Conservation (phyloP, 2,329 filamentous ascomycete species). For the Neonectria hederae region DNA sequence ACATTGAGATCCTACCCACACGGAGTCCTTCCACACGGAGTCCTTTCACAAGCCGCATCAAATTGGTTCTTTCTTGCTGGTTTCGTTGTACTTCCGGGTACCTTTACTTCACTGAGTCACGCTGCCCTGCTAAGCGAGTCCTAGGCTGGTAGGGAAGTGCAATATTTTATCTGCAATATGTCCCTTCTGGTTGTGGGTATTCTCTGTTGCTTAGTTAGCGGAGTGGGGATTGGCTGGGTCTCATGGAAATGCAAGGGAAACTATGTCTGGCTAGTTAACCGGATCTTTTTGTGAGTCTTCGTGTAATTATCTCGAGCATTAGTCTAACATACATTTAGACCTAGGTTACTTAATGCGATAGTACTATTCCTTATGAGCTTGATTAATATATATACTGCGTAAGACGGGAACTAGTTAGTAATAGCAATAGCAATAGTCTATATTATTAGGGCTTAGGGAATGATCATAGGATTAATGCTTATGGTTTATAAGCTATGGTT, state of each 20-base stretch:
- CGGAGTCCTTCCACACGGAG: too few relatives aligned
- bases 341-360: constrained; percentile 43
- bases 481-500: constrained; percentile 8
- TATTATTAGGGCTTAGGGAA: constrained; percentile 2
- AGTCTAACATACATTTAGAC: background rate
- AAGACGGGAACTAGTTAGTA: constrained; percentile 7
- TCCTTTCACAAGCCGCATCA: background rate
- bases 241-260: constrained; percentile 21
- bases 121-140: constrained; percentile 6
- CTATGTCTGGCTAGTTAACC: constrained; percentile 21
- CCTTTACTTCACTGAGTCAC: constrained; percentile 15
- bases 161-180: constrained; percentile 5
- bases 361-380: constrained; percentile 9
- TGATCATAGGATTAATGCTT: constrained; percentile 5
- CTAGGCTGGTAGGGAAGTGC: constrained; percentile 6
- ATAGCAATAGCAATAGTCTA: constrained; percentile 7
- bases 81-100: constrained; percentile 18
- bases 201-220: constrained; percentile 11
- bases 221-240: constrained; percentile 8
- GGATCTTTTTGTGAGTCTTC: constrained; percentile 20
- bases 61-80: constrained; percentile 26
- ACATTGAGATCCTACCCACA: too few relatives aligned
- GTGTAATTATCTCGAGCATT: background rate
- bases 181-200: constrained; percentile 9
- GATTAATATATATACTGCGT: constrained; percentile 13